Conservation (phyloP, 1,284 basidiomycete genomes). For the Trametes hirsuta region DNA sequence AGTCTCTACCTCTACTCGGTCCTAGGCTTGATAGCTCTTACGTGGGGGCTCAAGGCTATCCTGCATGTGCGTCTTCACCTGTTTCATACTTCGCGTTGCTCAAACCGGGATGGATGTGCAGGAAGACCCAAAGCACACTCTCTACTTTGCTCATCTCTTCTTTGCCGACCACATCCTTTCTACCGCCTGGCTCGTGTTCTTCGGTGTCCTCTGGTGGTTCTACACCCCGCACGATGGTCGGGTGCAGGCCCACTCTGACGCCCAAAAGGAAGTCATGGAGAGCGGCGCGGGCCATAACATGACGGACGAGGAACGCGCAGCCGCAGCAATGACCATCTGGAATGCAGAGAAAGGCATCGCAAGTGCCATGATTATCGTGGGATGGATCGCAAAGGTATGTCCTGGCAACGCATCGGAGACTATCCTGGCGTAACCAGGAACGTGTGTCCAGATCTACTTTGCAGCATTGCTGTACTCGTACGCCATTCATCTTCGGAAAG, state of each 20-base stretch:
- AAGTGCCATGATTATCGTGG: conserved; percentile 74
- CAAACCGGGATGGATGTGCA: conserved; percentile 39
- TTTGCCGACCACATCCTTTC: conserved; percentile 91
- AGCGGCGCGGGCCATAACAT: conserved; percentile 54
- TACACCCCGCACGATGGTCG: conserved; percentile 90
- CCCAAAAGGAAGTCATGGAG: conserved; percentile 83
- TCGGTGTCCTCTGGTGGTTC: conserved; percentile 89
- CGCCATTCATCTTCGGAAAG: conserved; percentile 89
- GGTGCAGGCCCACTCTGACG: conserved; percentile 78
- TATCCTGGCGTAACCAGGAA: background rate
- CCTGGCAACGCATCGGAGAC: too few species aligned
- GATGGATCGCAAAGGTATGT: conserved; percentile 90
- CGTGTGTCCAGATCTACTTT: conserved; percentile 82
- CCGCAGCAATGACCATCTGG: conserved; percentile 85
- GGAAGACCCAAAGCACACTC: conserved; percentile 85
- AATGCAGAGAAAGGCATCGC: conserved; percentile 86
- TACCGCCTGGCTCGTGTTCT: conserved; percentile 91
- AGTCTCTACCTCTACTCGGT: conserved; percentile 94
- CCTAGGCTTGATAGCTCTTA: conserved; percentile 77
- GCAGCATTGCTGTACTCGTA: conserved; percentile 92
- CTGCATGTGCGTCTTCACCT: conserved; percentile 64
- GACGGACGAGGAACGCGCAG: conserved; percentile 64
- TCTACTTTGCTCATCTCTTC: conserved; percentile 93
- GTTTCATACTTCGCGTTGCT: background rate
- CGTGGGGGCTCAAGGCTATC: conserved; percentile 88